phyloP scores from a whole-genome alignment of 164 flowering plant species.

The Taxillus chinensis region DNA sequence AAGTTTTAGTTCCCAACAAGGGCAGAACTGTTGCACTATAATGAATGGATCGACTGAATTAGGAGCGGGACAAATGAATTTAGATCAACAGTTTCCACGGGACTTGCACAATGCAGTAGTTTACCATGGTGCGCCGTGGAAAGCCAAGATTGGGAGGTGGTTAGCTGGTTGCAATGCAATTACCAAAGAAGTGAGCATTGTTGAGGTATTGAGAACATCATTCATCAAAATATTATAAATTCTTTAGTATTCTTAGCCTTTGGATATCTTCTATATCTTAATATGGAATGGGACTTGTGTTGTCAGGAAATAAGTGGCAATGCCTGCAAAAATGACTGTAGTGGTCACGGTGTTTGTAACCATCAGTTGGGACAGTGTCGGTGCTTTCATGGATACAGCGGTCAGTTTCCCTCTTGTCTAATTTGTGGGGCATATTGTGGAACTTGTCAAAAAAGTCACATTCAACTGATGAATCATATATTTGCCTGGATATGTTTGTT shows the following conservation, averaged over 20 bases:
- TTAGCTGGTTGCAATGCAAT: constrained; percentile 66
- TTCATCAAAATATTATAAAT: too few relatives aligned
- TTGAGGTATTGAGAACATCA: constrained; percentile 48
- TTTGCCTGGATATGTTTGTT: constrained; percentile 8
- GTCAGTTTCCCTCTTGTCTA: constrained; percentile 31
- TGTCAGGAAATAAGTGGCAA: constrained; percentile 64
- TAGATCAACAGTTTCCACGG: constrained; percentile 38
- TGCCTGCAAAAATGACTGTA: constrained; percentile 67
- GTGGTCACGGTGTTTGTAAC: constrained; percentile 90
- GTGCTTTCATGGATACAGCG: constrained; percentile 87
- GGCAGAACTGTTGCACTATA: constrained; percentile 30
- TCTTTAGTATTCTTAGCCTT: too few relatives aligned
- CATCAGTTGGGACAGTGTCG: constrained; percentile 78
- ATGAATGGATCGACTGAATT: constrained; percentile 28
- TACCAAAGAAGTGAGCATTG: constrained; percentile 27
- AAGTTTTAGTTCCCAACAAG: constrained; percentile 29
- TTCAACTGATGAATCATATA: background rate
- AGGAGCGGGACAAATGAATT: constrained; percentile 11
- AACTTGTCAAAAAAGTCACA: background rate
- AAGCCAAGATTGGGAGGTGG: constrained; percentile 80
- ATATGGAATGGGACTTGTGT: constrained; percentile 2
- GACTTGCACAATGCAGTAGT: constrained; percentile 58
- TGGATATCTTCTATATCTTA: too few relatives aligned
- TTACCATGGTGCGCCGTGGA: constrained; percentile 86
- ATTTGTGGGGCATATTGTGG: background rate